Conservation (phyloP, 169 alveolate species). For the Perkinsus marinus region DNA sequence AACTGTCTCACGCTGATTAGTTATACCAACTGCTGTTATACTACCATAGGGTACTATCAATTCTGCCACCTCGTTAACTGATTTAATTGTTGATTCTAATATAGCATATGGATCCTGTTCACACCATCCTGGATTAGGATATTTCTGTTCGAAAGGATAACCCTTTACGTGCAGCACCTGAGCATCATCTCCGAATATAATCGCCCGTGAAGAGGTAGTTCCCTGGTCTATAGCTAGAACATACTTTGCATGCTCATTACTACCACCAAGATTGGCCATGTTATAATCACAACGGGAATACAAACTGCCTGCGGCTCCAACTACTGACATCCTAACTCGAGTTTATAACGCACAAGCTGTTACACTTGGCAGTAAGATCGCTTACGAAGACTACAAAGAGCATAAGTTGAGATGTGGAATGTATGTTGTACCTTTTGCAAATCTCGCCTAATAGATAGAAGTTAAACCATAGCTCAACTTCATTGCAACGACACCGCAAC, state of each 20-base stretch:
- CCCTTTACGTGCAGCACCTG: not conserved
- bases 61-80: not conserved
- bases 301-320: no score
- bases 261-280: not conserved
- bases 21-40: constrained; percentile 52
- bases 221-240: not conserved
- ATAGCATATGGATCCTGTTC: not conserved
- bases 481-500: no score
- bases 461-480: no score
- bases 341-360: no score
- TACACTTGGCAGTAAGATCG: no score
- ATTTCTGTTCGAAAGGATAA: not conserved
- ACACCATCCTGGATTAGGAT: constrained; percentile 5
- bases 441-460: no score
- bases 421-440: no score
- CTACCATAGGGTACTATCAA: not conserved
- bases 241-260: not conserved
- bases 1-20: constrained; percentile 62
- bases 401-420: no score
- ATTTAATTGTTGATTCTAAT: not conserved
- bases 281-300: not conserved
- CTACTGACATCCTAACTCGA: no score
- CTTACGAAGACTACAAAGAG: no score
- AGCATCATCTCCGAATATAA: not conserved
- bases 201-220: not conserved